Evolutionary conservation across 768 basidiomycete species (phyloP).

Genomic region (Melanogaster broomeanus): DNA sequence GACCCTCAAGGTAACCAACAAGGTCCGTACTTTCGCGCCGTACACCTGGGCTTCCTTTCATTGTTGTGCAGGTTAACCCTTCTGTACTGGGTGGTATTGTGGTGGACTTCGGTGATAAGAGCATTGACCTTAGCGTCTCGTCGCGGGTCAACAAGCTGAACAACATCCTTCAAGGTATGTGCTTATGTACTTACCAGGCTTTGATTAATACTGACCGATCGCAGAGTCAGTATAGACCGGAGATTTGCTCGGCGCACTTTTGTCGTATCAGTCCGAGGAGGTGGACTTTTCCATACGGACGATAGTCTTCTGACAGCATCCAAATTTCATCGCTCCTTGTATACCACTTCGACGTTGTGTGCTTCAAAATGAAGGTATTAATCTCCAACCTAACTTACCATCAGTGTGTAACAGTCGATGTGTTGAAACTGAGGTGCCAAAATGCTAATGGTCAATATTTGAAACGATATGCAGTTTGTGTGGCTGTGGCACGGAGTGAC

Average conservation of each 20-base stretch:
- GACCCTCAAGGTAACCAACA: constrained; percentile 86
- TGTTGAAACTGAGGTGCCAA: no score
- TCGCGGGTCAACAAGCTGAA: constrained; percentile 96
- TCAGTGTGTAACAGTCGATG: no score
- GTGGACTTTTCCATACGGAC: neutral
- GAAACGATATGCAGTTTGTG: no score
- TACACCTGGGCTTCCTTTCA: neutral
- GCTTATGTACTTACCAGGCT: constrained; percentile 27
- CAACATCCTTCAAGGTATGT: constrained; percentile 79
- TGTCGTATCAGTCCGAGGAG: constrained; percentile 1
- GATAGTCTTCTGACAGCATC: neutral
- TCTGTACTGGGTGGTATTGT: constrained; percentile 89
- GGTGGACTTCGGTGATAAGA: constrained; percentile 98
- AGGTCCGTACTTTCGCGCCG: constrained; percentile 50
- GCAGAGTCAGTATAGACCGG: constrained; percentile 26
- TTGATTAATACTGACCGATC: neutral
- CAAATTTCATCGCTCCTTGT: neutral
- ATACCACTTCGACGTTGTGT: neutral
- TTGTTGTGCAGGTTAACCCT: constrained; percentile 74
- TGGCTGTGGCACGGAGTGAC: no score
- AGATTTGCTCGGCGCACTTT: neutral
- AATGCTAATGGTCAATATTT: no score
- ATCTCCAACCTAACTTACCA: no score
- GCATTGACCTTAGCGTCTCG: constrained; percentile 92
- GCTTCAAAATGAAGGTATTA: neutral